Evolutionary conservation across 352 stramenopile genomes (phyloP).

Genomic region (Globisporangium takayamanum): DNA sequence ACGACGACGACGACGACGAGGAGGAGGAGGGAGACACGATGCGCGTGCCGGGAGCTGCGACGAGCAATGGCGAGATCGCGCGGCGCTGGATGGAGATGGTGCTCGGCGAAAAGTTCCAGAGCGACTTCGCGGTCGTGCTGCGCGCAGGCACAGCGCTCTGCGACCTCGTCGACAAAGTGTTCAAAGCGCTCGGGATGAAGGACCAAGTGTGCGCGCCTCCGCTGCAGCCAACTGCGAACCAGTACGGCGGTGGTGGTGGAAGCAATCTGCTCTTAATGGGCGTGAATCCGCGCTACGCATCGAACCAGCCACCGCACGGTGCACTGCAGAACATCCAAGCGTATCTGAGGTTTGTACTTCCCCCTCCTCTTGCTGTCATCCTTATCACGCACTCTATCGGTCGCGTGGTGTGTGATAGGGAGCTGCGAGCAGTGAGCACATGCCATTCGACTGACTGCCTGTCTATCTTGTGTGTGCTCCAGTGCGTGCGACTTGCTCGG

Average conservation of each 20-base stretch:
- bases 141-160: constrained; percentile 61
- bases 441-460: neutral
- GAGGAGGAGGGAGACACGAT: constrained; percentile 1
- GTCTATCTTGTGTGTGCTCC: neutral
- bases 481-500: constrained; percentile 68
- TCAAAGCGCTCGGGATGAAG: constrained; percentile 73
- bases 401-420: neutral
- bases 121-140: constrained; percentile 45
- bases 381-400: neutral
- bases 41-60: constrained; percentile 32
- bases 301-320: constrained; percentile 4
- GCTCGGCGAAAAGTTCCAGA: constrained; percentile 62
- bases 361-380: neutral
- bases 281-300: neutral
- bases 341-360: constrained; percentile 51
- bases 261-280: neutral
- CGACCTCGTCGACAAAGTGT: constrained; percentile 64
- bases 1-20: neutral
- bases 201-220: constrained; percentile 26
- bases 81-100: constrained; percentile 87
- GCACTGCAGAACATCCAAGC: constrained; percentile 46
- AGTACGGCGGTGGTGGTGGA: neutral
- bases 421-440: neutral
- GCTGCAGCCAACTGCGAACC: neutral
- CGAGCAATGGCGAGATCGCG: constrained; percentile 61